Evolutionary conservation across 495 filamentous ascomycete species (phyloP).

Genomic region (Xylaria castorea): DNA sequence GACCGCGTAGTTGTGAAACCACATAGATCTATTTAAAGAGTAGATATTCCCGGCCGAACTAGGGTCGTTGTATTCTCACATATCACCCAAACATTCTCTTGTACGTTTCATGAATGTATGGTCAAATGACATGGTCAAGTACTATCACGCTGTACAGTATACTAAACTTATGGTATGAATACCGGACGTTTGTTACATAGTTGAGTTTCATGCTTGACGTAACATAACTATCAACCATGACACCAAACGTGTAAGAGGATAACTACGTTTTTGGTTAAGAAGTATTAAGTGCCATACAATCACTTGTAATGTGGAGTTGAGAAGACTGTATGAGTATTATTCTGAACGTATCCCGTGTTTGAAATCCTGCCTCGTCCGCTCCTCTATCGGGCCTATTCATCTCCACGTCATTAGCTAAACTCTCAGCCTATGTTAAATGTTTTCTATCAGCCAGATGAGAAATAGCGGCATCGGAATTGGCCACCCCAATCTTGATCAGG

Average conservation of each 20-base stretch:
- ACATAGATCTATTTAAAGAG: conserved; percentile 11
- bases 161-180: neutral
- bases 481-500: neutral
- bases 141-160: neutral
- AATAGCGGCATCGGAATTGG: neutral
- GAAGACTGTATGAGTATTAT: neutral
- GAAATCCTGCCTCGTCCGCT: neutral
- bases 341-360: neutral
- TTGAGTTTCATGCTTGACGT: conserved; percentile 13
- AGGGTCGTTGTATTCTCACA: neutral
- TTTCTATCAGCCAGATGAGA: neutral
- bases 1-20: conserved; percentile 18
- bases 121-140: neutral
- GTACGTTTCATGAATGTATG: conserved; percentile 17
- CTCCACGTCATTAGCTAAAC: neutral
- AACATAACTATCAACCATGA: conserved; percentile 6
- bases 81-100: neutral
- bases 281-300: neutral
- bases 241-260: conserved; percentile 2
- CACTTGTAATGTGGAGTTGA: neutral
- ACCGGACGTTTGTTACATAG: neutral
- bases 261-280: neutral
- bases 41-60: neutral
- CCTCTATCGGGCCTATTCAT: neutral
- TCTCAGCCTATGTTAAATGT: neutral